Conservation (phyloP, 2,329 filamentous ascomycete genomes). For the Colletotrichum melonis region DNA sequence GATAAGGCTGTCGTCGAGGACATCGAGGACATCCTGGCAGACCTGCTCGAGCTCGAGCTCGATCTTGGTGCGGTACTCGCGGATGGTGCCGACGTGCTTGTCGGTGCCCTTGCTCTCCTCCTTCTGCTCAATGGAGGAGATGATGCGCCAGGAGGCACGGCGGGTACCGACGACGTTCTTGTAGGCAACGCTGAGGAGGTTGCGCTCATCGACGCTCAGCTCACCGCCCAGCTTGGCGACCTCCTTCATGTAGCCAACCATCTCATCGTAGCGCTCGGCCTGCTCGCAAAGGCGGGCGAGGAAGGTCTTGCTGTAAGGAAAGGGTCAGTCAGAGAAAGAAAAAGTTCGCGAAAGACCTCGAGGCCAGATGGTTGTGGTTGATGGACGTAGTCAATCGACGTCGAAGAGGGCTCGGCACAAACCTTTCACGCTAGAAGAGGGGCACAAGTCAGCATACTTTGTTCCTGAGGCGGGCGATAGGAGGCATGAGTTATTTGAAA, state of each 20-base stretch:
- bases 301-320: constrained; percentile 89
- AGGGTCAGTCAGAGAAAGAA: constrained; percentile 19
- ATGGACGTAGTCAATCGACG: constrained; percentile 22
- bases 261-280: constrained; percentile 99
- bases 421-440: constrained; percentile 74
- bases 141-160: constrained; percentile 99
- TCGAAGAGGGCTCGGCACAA: constrained; percentile 45
- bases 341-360: constrained; percentile 22
- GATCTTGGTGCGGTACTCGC: constrained; percentile 98
- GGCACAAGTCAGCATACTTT: constrained; percentile 49
- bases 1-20: constrained; percentile 92
- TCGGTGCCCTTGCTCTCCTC: constrained; percentile 98
- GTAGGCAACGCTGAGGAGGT: constrained; percentile 98
- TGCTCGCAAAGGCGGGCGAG: constrained; percentile 99
- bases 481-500: constrained; percentile 22
- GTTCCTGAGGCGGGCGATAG: constrained; percentile 1
- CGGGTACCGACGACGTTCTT: constrained; percentile 99
- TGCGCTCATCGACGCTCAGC: constrained; percentile 96
- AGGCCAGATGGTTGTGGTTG: constrained; percentile 23
- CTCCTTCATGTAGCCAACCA: constrained; percentile 99
- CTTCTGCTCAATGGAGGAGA: constrained; percentile 99
- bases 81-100: constrained; percentile 93
- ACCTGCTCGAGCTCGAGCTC: constrained; percentile 97
- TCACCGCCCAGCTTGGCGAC: constrained; percentile 88
- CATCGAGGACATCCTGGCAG: constrained; percentile 97